Conservation (phyloP, 306 rosid species). For the Argentina anserina region DNA sequence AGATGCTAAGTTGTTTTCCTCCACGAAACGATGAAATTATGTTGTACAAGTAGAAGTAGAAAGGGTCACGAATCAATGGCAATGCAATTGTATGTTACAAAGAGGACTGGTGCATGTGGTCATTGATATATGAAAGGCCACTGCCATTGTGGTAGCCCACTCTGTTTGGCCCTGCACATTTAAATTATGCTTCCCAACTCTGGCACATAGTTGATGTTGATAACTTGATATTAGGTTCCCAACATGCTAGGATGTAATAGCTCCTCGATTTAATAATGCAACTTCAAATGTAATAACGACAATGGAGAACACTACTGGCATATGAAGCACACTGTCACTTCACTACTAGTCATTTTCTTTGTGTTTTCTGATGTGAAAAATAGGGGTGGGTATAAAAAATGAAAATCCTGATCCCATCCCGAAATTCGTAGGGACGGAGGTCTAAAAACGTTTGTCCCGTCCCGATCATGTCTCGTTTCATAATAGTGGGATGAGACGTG, state of each 20-base stretch:
- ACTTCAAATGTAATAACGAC: not conserved
- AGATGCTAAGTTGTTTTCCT: too few relatives aligned
- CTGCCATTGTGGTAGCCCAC: constrained; percentile 11
- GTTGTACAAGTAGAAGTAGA: not conserved
- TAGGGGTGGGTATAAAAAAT: too few relatives aligned
- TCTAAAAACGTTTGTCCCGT: too few relatives aligned
- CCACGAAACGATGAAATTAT: not conserved
- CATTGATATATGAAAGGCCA: not conserved
- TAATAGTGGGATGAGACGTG: too few relatives aligned
- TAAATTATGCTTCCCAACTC: not conserved
- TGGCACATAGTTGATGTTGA: too few relatives aligned
- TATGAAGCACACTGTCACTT: not conserved
- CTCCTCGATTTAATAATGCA: not conserved
- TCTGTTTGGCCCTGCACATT: constrained; percentile 7
- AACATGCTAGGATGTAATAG: not conserved
- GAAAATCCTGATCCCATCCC: too few relatives aligned
- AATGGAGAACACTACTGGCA: not conserved
- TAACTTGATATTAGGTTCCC: not conserved
- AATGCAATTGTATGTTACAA: not conserved
- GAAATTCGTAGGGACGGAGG: too few relatives aligned
- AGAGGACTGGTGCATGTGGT: not conserved
- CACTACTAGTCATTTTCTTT: not conserved
- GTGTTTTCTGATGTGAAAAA: not conserved
- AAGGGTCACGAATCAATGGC: not conserved
- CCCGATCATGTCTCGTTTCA: too few relatives aligned